Base-by-base conservation (phyloP, 2,329 filamentous ascomycete genomes). In the Pestalotiopsis sp. region DNA sequence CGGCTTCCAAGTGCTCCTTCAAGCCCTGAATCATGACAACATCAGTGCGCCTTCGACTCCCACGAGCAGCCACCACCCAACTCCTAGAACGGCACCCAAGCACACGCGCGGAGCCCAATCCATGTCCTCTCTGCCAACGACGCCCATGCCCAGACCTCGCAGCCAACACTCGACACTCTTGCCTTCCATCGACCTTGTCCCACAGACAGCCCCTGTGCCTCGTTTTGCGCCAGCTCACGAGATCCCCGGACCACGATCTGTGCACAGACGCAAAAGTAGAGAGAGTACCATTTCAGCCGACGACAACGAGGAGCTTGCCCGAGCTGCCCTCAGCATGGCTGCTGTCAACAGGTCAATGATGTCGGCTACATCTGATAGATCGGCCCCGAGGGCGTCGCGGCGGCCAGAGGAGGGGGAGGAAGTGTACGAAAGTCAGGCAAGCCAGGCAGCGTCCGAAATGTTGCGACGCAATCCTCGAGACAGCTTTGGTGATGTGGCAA, bases 251-350 rank as follows among this genome's bases (percentile, higher is more conserved):
- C 85, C 84, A 0, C 83, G 85, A 1, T 78, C 77, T 64, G 76
- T 78, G 45, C 82, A 68, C 52, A 83, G 83, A 63, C 88, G 89
- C 66, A 90, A 90, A 79, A 94, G 93, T 78, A 90, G 93, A 69
- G 94, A 97, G 78, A 95, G 93, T 81, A 97, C 93, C 1, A 94
- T 96, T 63, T 96, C 93, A 1, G 91, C 89, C 23, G 86, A 86
- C 58, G 87, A 90, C 69, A 87, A 86, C 65, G 88, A 86, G 73
- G 87, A 89, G 73, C 80, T 89, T 27, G 86, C 85, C 0, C 83
- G 87, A 4, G 85, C 87, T 69, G 86, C 86, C 0, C 74, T 89
- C 14, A 82, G 86, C 70, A 85, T 84, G 0, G 85, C 85, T 65
- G 90, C 81, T 17, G 80, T 80, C 13, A 81, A 80, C 4, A 78